Conservation (phyloP, 495 filamentous ascomycete species). For the Aspergillus affinis region DNA sequence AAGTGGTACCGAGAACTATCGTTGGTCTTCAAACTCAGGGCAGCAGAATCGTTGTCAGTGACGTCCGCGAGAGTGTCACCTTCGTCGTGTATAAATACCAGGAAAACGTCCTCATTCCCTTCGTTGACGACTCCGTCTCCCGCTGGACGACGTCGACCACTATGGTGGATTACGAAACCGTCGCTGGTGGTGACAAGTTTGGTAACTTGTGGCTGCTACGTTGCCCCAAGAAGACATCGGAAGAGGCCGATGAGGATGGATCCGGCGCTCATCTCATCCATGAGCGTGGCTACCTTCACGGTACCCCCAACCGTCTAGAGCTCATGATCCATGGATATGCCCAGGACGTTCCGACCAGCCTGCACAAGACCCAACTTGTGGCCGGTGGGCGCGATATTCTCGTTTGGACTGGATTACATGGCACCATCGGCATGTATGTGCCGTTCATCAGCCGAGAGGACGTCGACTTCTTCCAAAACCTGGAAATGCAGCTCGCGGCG, state of each 20-base stretch:
- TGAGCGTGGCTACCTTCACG: constrained; percentile 83
- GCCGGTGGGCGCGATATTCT: constrained; percentile 89
- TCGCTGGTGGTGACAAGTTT: constrained; percentile 95
- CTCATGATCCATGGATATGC: constrained; percentile 85
- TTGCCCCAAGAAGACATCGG: constrained; percentile 80
- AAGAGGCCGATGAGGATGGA: constrained; percentile 88
- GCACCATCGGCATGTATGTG: constrained; percentile 87
- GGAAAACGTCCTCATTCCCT: constrained; percentile 87
- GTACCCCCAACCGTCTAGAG: constrained; percentile 78
- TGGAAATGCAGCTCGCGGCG: constrained; percentile 80
- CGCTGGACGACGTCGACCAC: constrained; percentile 84
- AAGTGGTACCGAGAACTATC: constrained; percentile 78
- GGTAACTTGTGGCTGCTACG: constrained; percentile 93
- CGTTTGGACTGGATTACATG: constrained; percentile 91
- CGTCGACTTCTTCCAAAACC: constrained; percentile 93
- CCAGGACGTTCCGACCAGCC: constrained; percentile 87
- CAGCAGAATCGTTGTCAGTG: constrained; percentile 85
- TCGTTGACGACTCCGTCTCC: constrained; percentile 83
- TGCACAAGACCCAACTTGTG: constrained; percentile 87
- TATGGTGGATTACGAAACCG: constrained; percentile 98
- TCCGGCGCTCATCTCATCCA: constrained; percentile 87
- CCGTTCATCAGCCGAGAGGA: constrained; percentile 90
- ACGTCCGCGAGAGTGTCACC: constrained; percentile 85
- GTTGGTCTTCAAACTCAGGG: constrained; percentile 88
- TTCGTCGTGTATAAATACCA: constrained; percentile 93